Base-by-base conservation (phyloP, 2,329 filamentous ascomycete species). In the Xylariales sp. region DNA sequence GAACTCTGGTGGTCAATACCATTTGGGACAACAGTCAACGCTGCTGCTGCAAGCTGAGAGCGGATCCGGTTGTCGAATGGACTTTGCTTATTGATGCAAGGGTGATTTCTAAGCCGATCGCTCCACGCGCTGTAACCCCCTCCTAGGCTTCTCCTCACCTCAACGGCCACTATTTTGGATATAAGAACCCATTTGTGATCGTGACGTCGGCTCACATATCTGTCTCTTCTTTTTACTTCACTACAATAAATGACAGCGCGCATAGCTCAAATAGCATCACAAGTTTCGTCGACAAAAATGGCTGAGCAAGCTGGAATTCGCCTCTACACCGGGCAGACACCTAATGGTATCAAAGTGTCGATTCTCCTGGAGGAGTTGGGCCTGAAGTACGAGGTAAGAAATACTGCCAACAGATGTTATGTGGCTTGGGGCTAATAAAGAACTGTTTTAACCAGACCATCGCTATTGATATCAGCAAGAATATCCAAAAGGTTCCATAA, bases 311-410 rank as follows among this genome's bases (percentile, higher is more conserved):
- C 84, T 5, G 71, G 85, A 50, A 88, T 95, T 52, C 84, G 81
- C 29, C 77, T 95, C 20, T 94, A 93, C 68, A 95, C 88, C 11
- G 73, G 76, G 11, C 76, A 81, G 54, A 95, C 89, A 34, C 88
- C 89, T 29, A 95, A 95, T 65, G 88, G 88, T 45, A 85, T 93
- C 72, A 95, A 95, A 62, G 78, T 88, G 44, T 89, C 86, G 40
- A 95, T 95, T 48, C 74, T 87, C 8, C 69, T 96, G 13, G 88
- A 94, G 65, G 89, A 95, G 65, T 74, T 95, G 5, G 83, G 83
- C 49, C 67, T 94, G 28, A 77, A 83, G n/a, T 95, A 95, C 67
- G 81, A 88, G 63, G 76, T 81, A 24, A 12, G 43, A 29, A 14
- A 25, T 23, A 13, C 18, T 15, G 27, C 4, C 14, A 4, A 33